Base-by-base conservation (phyloP, 2,329 filamentous ascomycete species). In the Pseudopithomyces chartarum region DNA sequence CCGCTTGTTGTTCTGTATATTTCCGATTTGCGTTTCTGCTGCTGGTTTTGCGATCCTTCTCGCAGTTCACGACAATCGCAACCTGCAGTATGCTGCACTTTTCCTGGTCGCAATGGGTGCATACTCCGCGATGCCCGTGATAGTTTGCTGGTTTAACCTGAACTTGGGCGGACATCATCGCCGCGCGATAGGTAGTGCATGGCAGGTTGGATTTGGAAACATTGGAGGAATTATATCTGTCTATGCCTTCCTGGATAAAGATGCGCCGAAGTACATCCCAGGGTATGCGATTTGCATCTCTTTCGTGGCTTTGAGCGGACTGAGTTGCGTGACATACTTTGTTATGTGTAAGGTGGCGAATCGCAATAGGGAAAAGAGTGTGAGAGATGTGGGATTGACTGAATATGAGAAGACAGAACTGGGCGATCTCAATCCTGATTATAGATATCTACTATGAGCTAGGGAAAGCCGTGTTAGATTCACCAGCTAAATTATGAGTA, bases 91-190 rank as follows among this genome's bases (percentile, higher is more conserved):
- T 67, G 89, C 81, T 0, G 90, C 89, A 0, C 82, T 97, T 0
- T 96, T 96, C 80, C 80, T 97, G 32, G 86, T 96, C 48, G 89
- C 90, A 1, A 87, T 87, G 78, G 91, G 91, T 48, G 84, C 85
- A 0, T 97, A 96, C 76, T 87, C 87, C 1, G 91, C 92, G n/a
- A 93, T 97, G 89, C 92, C 94, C 0, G 87, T 97, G 29, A 86
- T 92, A 42, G 77, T 81, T 5, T 84, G 82, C 60, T 84, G 81
- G 81, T 82, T 82, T 72, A 82, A 81, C 52, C 82, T 83, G 80
- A 84, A 84, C 55, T 73, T 84, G 1, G 78, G 81, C 12, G 79
- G 80, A 1, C 82, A 84, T 55, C 81, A 82, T 57, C 69, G 81
- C 2, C 75, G 82, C 39, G 71, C 78, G 5, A 77, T 84, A 0